Base-by-base conservation (phyloP, 768 basidiomycete genomes). In the Krasilnikovozyma curviuscula region DNA sequence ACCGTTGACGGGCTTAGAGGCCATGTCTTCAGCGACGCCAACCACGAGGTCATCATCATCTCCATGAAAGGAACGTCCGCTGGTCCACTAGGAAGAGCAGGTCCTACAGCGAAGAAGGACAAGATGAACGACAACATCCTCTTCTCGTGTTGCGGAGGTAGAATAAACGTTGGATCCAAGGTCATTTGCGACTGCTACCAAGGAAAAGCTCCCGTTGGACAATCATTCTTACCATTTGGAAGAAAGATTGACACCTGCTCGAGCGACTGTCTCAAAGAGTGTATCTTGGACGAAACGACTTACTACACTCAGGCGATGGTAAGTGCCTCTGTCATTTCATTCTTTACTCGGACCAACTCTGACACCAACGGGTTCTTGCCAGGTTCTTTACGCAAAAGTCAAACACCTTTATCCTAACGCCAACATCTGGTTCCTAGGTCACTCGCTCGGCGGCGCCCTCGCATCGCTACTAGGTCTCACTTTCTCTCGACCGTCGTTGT, bases 11-110 rank as follows among this genome's bases (percentile, higher is more conserved):
- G 50, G 7, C 32, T 52, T 1, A 8, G 50, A 27, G 50, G 50
- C 2, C 50, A 52, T 24, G 44, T 52, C n/a, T 52, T 52, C 19
- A 40, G 44, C 1, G 30, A 28, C 24, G 39, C 30, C 7, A 37
- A 39, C 14, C 41, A 46, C 16, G 27, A 39, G 18, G 47, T 45
- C 23, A 19, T 52, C 13, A 31, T 52, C 18, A 21, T 52, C n/a
- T 52, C 50, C 14, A 18, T 52, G 38, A 52, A 52, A 24, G 50
- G 50, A 7, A 52, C 50, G 18, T 33, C 38, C 10, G 29, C 47
- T 27, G 50, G 47, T n/a, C 19, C 23, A 7, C 40, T 45, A 6
- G 41, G 42, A 9, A 40, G 18, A 3, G 33, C 19, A 24, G 44
- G 45, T 9, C 47, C 49, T 24, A 52, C 50, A n/a, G 50, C 50